Percentiles rank a stretch among this genome's conserved stretches.
phyloP scores from a whole-genome alignment of 805 yeast species.

The Lachancea fermentati region DNA sequence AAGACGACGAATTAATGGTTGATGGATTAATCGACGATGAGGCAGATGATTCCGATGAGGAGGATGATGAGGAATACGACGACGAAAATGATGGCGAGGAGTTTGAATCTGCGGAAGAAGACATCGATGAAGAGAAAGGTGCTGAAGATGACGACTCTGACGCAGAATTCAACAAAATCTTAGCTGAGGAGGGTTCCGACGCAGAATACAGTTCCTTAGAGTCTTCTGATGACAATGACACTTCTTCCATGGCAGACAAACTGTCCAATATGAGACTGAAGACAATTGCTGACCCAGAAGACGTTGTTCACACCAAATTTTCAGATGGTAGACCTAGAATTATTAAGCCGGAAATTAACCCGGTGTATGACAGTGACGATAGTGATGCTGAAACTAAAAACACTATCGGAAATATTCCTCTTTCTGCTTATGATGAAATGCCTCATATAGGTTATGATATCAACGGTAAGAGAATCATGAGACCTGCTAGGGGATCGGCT shows the following conservation, averaged over 20 bases:
- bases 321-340: constrained; percentile 79
- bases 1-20: constrained; percentile 16
- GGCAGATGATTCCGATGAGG: constrained; percentile 16
- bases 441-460: constrained; percentile 97
- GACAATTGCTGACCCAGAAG: constrained; percentile 41
- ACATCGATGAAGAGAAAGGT: constrained; percentile 38
- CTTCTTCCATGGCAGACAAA: constrained; percentile 46
- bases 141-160: constrained; percentile 40
- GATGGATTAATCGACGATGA: constrained; percentile 24
- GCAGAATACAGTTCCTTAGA: constrained; percentile 27
- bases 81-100: constrained; percentile 35
- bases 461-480: constrained; percentile 96
- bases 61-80: constrained; percentile 18
- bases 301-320: constrained; percentile 42
- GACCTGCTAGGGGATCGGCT: constrained; percentile 97
- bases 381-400: constrained; percentile 75
- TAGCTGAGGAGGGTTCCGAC: constrained; percentile 46
- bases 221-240: constrained; percentile 37
- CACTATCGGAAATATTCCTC: constrained; percentile 90
- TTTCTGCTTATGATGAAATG: constrained; percentile 91
- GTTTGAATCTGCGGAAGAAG: constrained; percentile 42
- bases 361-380: constrained; percentile 93
- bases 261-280: constrained; percentile 50
- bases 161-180: constrained; percentile 34
- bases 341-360: constrained; percentile 84